A percentile compares a stretch with the other conserved stretches of the same genome.
phyloP scores from a whole-genome alignment of 805 yeast species.

The Saccharomycopsis sp. region DNA sequence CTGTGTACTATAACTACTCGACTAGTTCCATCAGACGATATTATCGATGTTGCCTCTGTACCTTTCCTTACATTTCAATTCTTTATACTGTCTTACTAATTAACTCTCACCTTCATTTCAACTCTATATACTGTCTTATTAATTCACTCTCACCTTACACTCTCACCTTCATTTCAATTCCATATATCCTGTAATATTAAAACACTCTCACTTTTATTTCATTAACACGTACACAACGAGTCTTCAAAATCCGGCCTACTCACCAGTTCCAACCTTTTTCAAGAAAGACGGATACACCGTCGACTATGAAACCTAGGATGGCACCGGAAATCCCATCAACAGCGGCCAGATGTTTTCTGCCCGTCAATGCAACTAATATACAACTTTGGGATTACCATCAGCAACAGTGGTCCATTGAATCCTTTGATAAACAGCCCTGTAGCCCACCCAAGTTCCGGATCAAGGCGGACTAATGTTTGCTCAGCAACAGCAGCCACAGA shows the following conservation, averaged over 20 bases:
- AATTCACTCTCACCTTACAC: no score
- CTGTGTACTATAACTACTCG: not conserved
- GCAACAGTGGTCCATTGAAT: not conserved
- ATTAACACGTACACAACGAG: no score
- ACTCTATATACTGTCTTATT: not conserved
- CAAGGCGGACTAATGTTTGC: not conserved
- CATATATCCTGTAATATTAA: no score
- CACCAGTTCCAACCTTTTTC: slow-evolving; percentile 51
- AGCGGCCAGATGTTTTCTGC: not conserved
- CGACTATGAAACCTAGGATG: slow-evolving; percentile 27
- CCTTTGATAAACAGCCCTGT: not conserved
- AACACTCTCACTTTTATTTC: no score
- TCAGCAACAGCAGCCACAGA: not conserved
- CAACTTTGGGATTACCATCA: not conserved
- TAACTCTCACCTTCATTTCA: not conserved
- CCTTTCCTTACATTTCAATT: not conserved
- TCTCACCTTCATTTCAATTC: not conserved
- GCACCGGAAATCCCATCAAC: slow-evolving; percentile 28
- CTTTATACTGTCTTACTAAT: not conserved
- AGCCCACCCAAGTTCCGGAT: not conserved
- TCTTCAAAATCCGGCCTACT: slow-evolving; percentile 36
- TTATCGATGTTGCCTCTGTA: not conserved
- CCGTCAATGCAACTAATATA: not conserved
- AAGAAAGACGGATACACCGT: slow-evolving; percentile 33
- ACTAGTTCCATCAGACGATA: not conserved